Base-by-base conservation (phyloP, 345 rosid genomes). In the Camelina sativa region DNA sequence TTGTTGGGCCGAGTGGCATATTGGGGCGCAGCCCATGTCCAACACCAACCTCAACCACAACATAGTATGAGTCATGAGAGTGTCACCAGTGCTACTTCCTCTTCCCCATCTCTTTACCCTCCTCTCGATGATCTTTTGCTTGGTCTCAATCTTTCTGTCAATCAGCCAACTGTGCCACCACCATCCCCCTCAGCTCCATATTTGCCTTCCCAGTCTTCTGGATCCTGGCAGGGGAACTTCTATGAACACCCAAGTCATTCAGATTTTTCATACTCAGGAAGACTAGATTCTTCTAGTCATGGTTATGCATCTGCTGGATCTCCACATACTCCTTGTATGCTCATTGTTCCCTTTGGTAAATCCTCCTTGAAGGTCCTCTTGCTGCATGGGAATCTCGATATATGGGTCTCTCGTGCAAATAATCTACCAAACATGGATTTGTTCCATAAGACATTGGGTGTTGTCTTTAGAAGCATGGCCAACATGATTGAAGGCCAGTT, bases 351-450 rank as follows among this genome's bases (percentile, higher is more conserved):
- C 28, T 80, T 67, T 53, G 80, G 73, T 11, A 94, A 86, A 79
- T 86, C 86, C 63, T 94, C 98, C 41, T 73, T 90, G 84, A 90
- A 74, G 81, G 90, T 87, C 82, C 87, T 88, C 65, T 84, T 94
- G 34, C 64, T 94, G 30, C 98, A 94, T 68, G 98, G 98, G n/a
- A 87, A 88, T 81, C 79, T 94, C 79, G 97, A 94, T 78, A 88
- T 91, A 40, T 86, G 84, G 87, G 83, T 94, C 32, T 73, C 51
- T 74, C 82, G 83, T 62, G 97, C 98, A 3, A 84, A 62, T 58
- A 86, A 86, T 82, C 97, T 94, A 55, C 98, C 97, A 54, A 94
- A 94, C 82, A 88, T 91, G 97, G 98, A 91, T 76, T 77, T 87
- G 85, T 87, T 94, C 75, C 96, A 87, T 54, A 94, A 79, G 78